Evolutionary conservation across 1,139 yeast species (phyloP), one percentile per base, ranked within the genome.

Genomic region (Yamadazyma triangularis): DNA sequence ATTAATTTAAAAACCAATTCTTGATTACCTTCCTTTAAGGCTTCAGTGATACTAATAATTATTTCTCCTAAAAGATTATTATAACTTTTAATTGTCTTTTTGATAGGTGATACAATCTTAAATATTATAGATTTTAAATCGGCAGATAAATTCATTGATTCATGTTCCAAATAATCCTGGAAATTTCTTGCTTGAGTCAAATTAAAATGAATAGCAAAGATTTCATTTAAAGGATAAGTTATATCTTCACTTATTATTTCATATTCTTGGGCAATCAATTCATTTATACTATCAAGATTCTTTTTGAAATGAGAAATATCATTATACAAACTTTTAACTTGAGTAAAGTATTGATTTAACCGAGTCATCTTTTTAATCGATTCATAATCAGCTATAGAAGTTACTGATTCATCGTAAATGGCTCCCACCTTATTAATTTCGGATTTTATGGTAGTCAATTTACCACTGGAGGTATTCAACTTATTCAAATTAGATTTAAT

Each of bases 151-250:
- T 56, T 56, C 13, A 53, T 51, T 3, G 81, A 70, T 45, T 80
- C 71, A 28, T 63, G 62, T 35, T 66, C 64, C 31, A 91, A 70
- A 48, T 79, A 85, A 42, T 91, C 97, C 40, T 72, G 77, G 42
- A 89, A 78, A 51, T 88, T 91, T 30, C 95, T 68, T 10, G 86
- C 73, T 48, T 73, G 75, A 25, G 80, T 80, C 38, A 89, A 64
- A 37, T 73, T 65, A 51, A 69, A 83, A 54, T 91, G 97, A 13
- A 85, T 76, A 21, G 66, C 54, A 31, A 87, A 61, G 23, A 91
- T 54, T 41, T 76, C 70, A 7, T 78, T 74, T 50, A 86, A 66
- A 0, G 79, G 72, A 27, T 77, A 70, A 15, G 71, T 70, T 28
- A 81, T 65, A 40, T 71, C 70, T 4, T 69, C 58, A 33, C 64